Evolutionary conservation across 1,139 yeast genomes (phyloP), one percentile per base, ranked within the genome.

Genomic region (Nakaseomyces uthaithaninus): DNA sequence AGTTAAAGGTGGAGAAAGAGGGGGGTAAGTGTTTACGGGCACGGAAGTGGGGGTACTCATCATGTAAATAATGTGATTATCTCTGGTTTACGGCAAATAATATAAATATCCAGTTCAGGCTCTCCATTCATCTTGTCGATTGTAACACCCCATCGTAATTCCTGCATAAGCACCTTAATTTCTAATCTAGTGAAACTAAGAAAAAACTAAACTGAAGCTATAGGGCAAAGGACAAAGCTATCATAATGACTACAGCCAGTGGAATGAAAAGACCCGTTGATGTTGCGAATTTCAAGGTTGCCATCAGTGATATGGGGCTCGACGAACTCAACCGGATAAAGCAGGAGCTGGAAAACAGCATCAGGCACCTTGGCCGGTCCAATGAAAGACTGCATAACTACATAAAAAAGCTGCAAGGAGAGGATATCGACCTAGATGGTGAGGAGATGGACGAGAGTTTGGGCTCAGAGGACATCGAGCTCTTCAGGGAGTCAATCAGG

Each of bases 251-350:
- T 17, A 42, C 52, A 16, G 50, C 55, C 15, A 48, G 51, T 26
- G 54, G 55, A 18, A 49, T 51, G 23, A 52, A 48, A 42, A 55
- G 59, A 44, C 69, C 71, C 12, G 59, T 66, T 22, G 60, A 63
- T 24, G 51, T 66, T 16, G 49, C 55, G 11, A 70, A 66, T 37
- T 67, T 67, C 52, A 51, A 46, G 36, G 43, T 52, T 1, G 66
- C 66, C 3, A 62, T 66, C 33, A 52, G 53, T 24, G 66, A 63
- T 7, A 43, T 64, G 38, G 45, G 66, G 1, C 54, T 50, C 19
- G 56, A 50, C 3, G 66, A 65, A 40, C 42, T 67, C 33, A 24
- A 45, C 2, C 42, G 48, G 4, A 50, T 64, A 14, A 49, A 53
- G 27, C 39, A 45, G 8, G 62, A 59, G 38, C 47, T 67, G 10